phyloP scores from a whole-genome alignment of 1,139 yeast genomes.

The Sugiyamaella japonica region DNA sequence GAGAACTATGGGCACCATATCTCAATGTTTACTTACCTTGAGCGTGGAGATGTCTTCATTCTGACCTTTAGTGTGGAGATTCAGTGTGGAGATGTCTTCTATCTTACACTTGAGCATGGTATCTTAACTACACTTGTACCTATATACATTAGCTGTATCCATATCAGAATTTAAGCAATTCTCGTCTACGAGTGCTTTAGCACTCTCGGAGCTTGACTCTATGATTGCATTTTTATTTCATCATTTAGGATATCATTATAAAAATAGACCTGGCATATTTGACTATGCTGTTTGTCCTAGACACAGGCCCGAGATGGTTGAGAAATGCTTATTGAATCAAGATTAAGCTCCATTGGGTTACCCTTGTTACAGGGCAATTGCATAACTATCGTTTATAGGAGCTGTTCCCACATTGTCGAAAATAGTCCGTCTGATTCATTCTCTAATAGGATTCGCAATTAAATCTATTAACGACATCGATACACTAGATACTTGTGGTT shows the following conservation, averaged over 20 bases:
- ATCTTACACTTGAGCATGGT: no score
- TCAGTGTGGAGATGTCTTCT: no score
- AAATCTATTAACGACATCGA: constrained; percentile 10
- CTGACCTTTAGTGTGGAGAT: no score
- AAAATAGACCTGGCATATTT: constrained; percentile 59
- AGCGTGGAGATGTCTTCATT: no score
- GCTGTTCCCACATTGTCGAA: constrained; percentile 60
- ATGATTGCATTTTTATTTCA: constrained; percentile 78
- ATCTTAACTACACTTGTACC: not conserved
- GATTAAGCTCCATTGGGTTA: constrained; percentile 92
- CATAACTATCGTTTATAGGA: constrained; percentile 74
- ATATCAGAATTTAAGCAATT: constrained; percentile 42
- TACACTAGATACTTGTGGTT: constrained; percentile 19
- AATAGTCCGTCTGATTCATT: constrained; percentile 22
- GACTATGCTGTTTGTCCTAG: constrained; percentile 56
- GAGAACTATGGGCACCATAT: no score
- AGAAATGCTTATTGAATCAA: constrained; percentile 38
- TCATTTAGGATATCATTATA: constrained; percentile 47
- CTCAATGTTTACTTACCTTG: no score
- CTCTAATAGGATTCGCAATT: constrained; percentile 20
- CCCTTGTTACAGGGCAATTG: constrained; percentile 52
- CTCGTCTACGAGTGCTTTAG: constrained; percentile 46
- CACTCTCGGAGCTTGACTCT: constrained; percentile 90
- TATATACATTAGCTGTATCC: constrained; percentile 11
- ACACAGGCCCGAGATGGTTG: constrained; percentile 42